Evolutionary conservation across 2,329 filamentous ascomycete species (phyloP), one percentile per base, ranked within the genome.

Genomic region (Nectriaceae sp.): DNA sequence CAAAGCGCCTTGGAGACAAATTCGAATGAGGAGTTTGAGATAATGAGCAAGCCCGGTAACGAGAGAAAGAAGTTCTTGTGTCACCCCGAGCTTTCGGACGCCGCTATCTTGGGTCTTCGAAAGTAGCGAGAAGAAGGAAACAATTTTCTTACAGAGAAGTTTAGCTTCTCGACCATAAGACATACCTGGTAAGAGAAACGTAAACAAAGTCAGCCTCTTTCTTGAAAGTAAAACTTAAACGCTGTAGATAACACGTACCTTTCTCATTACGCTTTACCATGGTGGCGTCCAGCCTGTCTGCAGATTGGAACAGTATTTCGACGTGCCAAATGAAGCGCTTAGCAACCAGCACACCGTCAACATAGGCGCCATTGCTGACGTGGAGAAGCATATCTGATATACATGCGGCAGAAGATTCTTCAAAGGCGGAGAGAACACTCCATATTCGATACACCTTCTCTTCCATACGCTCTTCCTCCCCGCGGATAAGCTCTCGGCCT

Each of bases 301-400:
- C 90, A 19, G 90, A 91, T 37, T 81, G 82, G 68, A 99, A 99
- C 3, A 99, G 77, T 35, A 99, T 84, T 61, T 99, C 92, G 46
- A 99, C 90, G 65, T 99, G 94, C 66, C 87, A 87, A 57, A 99
- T 99, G 72, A 99, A 99, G 65, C 89, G 90, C 71, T 94, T 95
- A 20, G 94, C 94, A 20, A 96, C 89, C 64, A 97, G 80, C 33
- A 99, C 91, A 18, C 94, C 94, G 65, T 97, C 93, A 49, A 97
- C 82, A 67, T 97, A 97, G 19, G 90, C 90, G 29, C 93, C 94
- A 67, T 99, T 99, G 77, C 93, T 97, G 53, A 99, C 94, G 69
- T 99, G 93, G 47, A 99, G 77, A 40, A 99, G 84, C 94, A 99
- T 99, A 67, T 99, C 94, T 11, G 94, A 97, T 58, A 99, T 99